Percentiles rank a stretch among this genome's conserved stretches.
Conservation (phyloP, 2,329 filamentous ascomycete genomes). For the Macrophomina tecta region DNA sequence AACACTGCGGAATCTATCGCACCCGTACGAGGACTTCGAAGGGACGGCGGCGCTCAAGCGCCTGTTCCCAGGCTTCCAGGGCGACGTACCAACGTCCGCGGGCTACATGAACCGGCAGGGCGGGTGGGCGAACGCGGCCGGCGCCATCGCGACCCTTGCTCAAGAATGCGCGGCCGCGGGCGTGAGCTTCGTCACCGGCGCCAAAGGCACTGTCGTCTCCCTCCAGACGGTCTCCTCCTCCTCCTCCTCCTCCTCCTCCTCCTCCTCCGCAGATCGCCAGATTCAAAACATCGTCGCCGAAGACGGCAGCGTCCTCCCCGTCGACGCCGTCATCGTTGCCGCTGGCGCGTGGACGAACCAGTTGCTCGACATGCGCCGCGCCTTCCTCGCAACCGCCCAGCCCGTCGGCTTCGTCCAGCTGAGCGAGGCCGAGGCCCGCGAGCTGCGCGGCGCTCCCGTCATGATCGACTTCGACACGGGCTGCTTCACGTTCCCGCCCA, state of each 20-base stretch:
- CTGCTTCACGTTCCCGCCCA: constrained; percentile 63
- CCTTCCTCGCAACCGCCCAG: constrained; percentile 30
- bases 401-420: constrained; percentile 30
- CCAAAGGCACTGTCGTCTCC: constrained; percentile 23
- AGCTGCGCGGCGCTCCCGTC: constrained; percentile 28
- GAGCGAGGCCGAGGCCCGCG: constrained; percentile 11
- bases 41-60: not conserved
- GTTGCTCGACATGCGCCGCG: constrained; percentile 28
- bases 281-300: constrained; percentile 26
- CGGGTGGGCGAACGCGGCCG: constrained; percentile 33
- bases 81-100: not conserved
- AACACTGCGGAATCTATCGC: not conserved
- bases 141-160: constrained; percentile 30
- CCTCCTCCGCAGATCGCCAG: constrained; percentile 8
- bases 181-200: constrained; percentile 29
- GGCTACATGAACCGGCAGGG: constrained; percentile 32
- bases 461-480: constrained; percentile 45
- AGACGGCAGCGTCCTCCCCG: constrained; percentile 27
- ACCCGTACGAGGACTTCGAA: not conserved
- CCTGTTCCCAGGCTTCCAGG: not conserved
- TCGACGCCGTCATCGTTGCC: constrained; percentile 36
- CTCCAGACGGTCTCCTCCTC: constrained; percentile 8
- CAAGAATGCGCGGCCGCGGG: constrained; percentile 27
- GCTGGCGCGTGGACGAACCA: constrained; percentile 38
- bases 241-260: not conserved